phyloP scores from a whole-genome alignment of 2,329 filamentous ascomycete species.

The Pseudogymnoascus sp. region DNA sequence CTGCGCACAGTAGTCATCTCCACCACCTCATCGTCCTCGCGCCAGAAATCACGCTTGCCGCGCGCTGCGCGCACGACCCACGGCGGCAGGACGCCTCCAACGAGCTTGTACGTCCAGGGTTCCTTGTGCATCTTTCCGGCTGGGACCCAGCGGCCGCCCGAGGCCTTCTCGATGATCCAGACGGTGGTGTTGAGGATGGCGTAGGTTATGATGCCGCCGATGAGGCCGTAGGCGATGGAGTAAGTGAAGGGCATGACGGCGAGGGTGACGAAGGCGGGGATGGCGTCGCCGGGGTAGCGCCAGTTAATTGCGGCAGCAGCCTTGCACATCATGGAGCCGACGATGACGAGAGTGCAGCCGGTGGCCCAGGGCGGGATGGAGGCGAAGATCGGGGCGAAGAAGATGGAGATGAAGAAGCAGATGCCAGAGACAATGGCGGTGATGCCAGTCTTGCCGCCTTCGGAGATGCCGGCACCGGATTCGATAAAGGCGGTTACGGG shows the following conservation, averaged over 20 bases:
- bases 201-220: constrained; percentile 69
- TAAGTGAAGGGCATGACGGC: constrained; percentile 86
- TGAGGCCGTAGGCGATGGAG: constrained; percentile 79
- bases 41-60: constrained; percentile 73
- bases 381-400: constrained; percentile 86
- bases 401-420: constrained; percentile 80
- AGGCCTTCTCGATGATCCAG: constrained; percentile 60
- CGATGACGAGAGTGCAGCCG: constrained; percentile 77
- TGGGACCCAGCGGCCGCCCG: constrained; percentile 64
- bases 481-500: constrained; percentile 85
- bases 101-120: constrained; percentile 70
- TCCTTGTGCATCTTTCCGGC: constrained; percentile 71
- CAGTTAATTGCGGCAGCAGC: constrained; percentile 81
- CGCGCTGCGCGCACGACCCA: constrained; percentile 59
- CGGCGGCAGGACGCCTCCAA: constrained; percentile 66
- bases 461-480: constrained; percentile 82
- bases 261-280: constrained; percentile 79
- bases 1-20: background rate
- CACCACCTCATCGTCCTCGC: constrained; percentile 29
- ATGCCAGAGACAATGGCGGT: constrained; percentile 72
- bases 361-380: constrained; percentile 87
- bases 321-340: constrained; percentile 80
- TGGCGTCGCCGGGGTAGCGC: constrained; percentile 74
- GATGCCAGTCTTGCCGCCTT: constrained; percentile 79
- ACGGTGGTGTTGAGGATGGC: constrained; percentile 66